phyloP scores from a whole-genome alignment of 495 filamentous ascomycete genomes.

The Lichina pygmaea region DNA sequence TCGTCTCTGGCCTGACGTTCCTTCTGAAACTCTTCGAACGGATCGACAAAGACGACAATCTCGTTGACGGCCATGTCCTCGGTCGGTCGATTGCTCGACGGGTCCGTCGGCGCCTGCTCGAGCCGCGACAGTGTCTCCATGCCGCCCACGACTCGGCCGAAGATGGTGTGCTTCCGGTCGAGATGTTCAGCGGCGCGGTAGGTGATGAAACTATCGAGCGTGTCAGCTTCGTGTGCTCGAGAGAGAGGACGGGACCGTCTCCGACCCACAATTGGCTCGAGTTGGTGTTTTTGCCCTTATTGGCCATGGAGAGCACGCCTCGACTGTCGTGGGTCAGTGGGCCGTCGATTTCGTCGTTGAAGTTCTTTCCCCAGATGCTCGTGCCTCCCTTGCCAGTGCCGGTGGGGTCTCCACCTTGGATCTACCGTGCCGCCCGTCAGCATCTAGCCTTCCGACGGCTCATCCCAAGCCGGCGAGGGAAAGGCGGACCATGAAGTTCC shows the following conservation, averaged over 20 bases:
- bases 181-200: slow-evolving; percentile 65
- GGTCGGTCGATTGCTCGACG: slow-evolving; percentile 36
- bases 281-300: slow-evolving; percentile 95
- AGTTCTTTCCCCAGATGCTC: slow-evolving; percentile 73
- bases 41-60: slow-evolving; percentile 72
- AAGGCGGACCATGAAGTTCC: slow-evolving; percentile 48
- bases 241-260: not conserved
- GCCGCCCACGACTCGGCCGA: slow-evolving; percentile 61
- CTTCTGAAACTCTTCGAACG: slow-evolving; percentile 75
- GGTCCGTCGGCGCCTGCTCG: slow-evolving; percentile 38
- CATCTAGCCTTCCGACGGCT: not conserved
- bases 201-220: slow-evolving; percentile 35
- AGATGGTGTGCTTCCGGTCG: slow-evolving; percentile 89
- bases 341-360: slow-evolving; percentile 78
- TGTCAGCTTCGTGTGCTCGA: not conserved
- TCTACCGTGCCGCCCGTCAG: slow-evolving; percentile 7
- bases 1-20: slow-evolving; percentile 23
- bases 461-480: not conserved
- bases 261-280: slow-evolving; percentile 46
- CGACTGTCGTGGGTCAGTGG: slow-evolving; percentile 53
- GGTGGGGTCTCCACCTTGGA: slow-evolving; percentile 86
- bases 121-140: slow-evolving; percentile 42
- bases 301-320: slow-evolving; percentile 80
- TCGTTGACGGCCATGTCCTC: slow-evolving; percentile 58
- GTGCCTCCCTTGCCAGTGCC: slow-evolving; percentile 73